Conservation (phyloP, 805 yeast species). For the Zygosaccharomyces rouxii region DNA sequence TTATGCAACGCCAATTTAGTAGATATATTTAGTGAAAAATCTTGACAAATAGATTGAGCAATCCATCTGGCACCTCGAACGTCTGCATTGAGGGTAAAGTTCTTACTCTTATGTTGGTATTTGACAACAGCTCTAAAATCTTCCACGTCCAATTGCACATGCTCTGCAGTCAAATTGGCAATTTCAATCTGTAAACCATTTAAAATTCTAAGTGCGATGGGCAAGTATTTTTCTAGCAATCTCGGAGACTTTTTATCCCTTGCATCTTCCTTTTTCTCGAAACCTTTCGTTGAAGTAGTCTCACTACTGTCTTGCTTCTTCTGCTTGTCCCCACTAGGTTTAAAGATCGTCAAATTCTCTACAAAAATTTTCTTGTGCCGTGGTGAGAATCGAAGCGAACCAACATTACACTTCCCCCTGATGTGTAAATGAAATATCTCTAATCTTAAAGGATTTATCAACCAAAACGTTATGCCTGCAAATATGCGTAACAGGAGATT, state of each 20-base stretch:
- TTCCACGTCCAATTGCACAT: background rate
- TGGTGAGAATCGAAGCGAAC: constrained; percentile 19
- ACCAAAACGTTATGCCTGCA: constrained; percentile 17
- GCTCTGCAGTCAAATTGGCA: constrained; percentile 2
- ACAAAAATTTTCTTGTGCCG: constrained; percentile 16
- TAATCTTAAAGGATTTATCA: constrained; percentile 23
- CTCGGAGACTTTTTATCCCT: background rate
- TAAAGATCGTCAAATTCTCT: background rate
- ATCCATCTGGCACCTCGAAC: background rate
- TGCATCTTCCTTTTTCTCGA: background rate
- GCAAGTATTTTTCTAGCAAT: background rate
- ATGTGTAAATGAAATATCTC: constrained; percentile 14
- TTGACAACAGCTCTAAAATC: constrained; percentile 1
- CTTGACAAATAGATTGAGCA: background rate
- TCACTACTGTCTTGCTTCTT: background rate
- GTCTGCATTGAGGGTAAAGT: background rate
- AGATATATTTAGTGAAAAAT: background rate
- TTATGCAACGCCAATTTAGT: background rate
- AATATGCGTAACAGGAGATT: constrained; percentile 5
- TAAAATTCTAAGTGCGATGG: background rate
- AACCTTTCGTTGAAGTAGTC: background rate
- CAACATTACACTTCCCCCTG: constrained; percentile 13
- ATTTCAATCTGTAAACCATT: constrained; percentile 7
- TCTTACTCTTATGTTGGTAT: background rate
- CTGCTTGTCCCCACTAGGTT: background rate